These are phyloP conservation scores for Cladophialophora immunda DNA, from an alignment of 2,329 filamentous ascomycete genomes.

Conservation along the genomic window DNA sequence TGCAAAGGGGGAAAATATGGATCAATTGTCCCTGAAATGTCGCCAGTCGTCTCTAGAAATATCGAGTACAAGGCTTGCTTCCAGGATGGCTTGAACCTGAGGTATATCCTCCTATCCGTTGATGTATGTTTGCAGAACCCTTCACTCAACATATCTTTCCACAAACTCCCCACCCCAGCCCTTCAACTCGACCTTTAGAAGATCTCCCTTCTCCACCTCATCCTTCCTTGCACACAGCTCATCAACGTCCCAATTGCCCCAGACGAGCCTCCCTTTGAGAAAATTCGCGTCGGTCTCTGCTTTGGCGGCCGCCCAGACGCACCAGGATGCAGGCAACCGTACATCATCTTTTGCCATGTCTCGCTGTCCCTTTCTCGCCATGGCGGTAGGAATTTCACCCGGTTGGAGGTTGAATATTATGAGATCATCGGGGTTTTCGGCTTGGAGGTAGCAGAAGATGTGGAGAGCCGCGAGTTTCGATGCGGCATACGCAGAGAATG, in stretches of 20 bases:
- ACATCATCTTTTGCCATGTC: conserved; percentile 12
- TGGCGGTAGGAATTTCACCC: conserved; percentile 16
- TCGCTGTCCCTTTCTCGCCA: conserved; percentile 15
- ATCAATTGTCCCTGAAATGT: too few relatives aligned
- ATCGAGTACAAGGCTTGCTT: too few relatives aligned
- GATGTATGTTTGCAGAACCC: neutral
- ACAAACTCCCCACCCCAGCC: conserved; percentile 21
- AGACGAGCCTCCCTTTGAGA: conserved; percentile 19
- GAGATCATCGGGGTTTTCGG: conserved; percentile 1
- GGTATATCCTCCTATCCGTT: neutral
- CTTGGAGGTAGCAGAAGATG: conserved; percentile 18
- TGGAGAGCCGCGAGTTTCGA: conserved; percentile 15
- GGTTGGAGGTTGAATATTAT: conserved; percentile 23
- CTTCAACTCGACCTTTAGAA: conserved; percentile 12
- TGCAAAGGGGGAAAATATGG: too few relatives aligned
- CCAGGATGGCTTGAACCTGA: neutral
- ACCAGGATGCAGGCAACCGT: conserved; percentile 13
- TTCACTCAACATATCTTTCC: conserved; percentile 8
- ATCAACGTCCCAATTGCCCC: conserved; percentile 21
- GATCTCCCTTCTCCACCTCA: conserved; percentile 16
- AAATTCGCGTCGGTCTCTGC: conserved; percentile 16
- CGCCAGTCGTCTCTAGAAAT: too few relatives aligned
- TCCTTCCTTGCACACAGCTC: conserved; percentile 56
- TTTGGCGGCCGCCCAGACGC: conserved; percentile 15
- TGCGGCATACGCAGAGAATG: conserved; percentile 17